Conservation (phyloP, 2,329 filamentous ascomycete genomes). For the Pestalotiopsis sp. region DNA sequence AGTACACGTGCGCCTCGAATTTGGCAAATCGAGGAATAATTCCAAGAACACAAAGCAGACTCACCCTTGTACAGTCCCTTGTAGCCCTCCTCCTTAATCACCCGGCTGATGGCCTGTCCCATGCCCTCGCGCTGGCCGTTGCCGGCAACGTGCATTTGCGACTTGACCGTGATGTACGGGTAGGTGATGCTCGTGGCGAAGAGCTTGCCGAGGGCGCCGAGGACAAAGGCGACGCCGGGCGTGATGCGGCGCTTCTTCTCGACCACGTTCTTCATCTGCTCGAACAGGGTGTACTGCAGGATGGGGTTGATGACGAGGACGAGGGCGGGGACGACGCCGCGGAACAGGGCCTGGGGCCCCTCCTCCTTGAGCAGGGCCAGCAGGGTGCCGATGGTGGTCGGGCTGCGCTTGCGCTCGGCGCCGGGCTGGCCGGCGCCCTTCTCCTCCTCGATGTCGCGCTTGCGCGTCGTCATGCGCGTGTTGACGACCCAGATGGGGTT, state of each 20-base stretch:
- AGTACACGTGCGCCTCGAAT: constrained; percentile 8
- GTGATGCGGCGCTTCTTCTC: constrained; percentile 78
- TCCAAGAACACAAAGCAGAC: constrained; percentile 28
- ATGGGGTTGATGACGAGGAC: constrained; percentile 98
- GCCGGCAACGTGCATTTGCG: constrained; percentile 90
- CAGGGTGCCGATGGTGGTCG: constrained; percentile 80
- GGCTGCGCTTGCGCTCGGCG: constrained; percentile 46
- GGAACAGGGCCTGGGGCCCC: constrained; percentile 82
- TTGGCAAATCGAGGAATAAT: not conserved
- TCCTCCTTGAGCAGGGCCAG: constrained; percentile 81
- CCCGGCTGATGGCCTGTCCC: constrained; percentile 74
- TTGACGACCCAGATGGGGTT: constrained; percentile 99
- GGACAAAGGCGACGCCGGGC: constrained; percentile 83
- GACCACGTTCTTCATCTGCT: constrained; percentile 92
- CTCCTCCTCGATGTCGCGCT: constrained; percentile 48
- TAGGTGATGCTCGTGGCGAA: constrained; percentile 94
- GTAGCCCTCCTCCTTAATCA: constrained; percentile 90
- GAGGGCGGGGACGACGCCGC: constrained; percentile 89
- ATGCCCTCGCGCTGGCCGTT: constrained; percentile 80
- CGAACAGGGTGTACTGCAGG: constrained; percentile 96
- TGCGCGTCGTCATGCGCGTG: constrained; percentile 94
- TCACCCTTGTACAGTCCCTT: constrained; percentile 88
- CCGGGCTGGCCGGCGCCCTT: constrained; percentile 44
- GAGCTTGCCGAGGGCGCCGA: constrained; percentile 92
- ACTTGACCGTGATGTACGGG: constrained; percentile 98